phyloP scores from a whole-genome alignment of 2,329 filamentous ascomycete species.

The Cercospora sp. region DNA sequence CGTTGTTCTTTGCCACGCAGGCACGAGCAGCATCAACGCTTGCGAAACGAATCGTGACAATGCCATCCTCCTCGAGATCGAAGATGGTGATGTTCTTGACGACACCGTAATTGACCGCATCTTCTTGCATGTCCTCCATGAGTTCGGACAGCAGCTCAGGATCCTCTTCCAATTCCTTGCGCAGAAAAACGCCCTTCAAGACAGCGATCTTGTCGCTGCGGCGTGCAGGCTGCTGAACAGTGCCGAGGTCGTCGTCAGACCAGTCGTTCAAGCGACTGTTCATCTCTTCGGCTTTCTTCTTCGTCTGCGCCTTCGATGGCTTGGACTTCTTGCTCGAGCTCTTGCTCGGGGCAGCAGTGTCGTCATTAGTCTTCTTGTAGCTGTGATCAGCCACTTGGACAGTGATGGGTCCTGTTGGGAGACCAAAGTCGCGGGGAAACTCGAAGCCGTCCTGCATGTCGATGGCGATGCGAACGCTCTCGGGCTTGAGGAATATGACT shows the following conservation, averaged over 20 bases:
- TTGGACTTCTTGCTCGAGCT: slow-evolving; percentile 37
- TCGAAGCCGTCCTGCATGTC: slow-evolving; percentile 78
- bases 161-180: slow-evolving; percentile 81
- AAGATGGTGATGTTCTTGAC: slow-evolving; percentile 91
- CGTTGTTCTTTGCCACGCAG: slow-evolving; percentile 72
- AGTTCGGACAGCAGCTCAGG: slow-evolving; percentile 82
- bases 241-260: slow-evolving; percentile 77
- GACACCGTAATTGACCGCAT: slow-evolving; percentile 80
- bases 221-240: slow-evolving; percentile 56
- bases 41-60: slow-evolving; percentile 81
- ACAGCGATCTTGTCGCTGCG: slow-evolving; percentile 77
- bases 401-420: slow-evolving; percentile 38
- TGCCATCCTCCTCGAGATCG: slow-evolving; percentile 79
- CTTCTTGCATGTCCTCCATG: slow-evolving; percentile 89
- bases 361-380: slow-evolving; percentile 85
- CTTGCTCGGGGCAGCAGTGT: slow-evolving; percentile 38
- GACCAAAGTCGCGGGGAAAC: slow-evolving; percentile 70
- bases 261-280: slow-evolving; percentile 89
- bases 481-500: slow-evolving; percentile 87
- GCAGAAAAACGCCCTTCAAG: slow-evolving; percentile 89
- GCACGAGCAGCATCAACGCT: slow-evolving; percentile 68
- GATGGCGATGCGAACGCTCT: slow-evolving; percentile 85
- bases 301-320: slow-evolving; percentile 69
- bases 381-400: slow-evolving; percentile 85
- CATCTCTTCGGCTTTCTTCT: slow-evolving; percentile 85